These are phyloP conservation scores for Phytopythium helicoides DNA, from an alignment of 352 stramenopile species.

Conservation along the genomic window DNA sequence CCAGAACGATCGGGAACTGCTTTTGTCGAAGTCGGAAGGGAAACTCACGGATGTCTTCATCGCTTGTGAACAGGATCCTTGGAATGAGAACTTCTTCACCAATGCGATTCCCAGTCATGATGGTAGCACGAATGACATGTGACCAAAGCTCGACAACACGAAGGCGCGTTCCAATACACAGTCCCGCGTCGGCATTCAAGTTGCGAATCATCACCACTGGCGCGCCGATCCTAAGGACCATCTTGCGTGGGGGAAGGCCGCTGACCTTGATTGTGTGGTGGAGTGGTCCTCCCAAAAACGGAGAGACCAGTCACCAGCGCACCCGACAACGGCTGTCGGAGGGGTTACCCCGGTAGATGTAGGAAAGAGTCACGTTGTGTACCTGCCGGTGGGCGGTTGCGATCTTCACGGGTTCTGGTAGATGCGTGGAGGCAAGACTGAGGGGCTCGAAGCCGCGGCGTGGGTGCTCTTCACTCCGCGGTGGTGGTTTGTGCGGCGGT, in stretches of 20 bases:
- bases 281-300: too few species aligned
- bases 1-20: conserved; percentile 24
- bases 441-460: too few species aligned
- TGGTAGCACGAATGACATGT: conserved; percentile 22
- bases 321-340: too few species aligned
- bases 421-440: too few species aligned
- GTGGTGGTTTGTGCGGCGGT: too few species aligned
- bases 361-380: too few species aligned
- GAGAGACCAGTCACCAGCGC: too few species aligned
- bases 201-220: conserved; percentile 32
- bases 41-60: conserved; percentile 10
- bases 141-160: conserved; percentile 19
- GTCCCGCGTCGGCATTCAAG: conserved; percentile 16
- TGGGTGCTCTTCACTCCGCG: too few species aligned
- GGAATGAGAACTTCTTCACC: conserved; percentile 17
- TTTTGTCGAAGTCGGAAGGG: conserved; percentile 16
- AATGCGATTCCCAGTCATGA: conserved; percentile 18
- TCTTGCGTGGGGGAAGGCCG: conserved; percentile 23
- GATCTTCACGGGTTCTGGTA: too few species aligned
- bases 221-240: conserved; percentile 16
- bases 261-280: conserved; percentile 19
- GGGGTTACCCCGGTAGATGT: too few species aligned
- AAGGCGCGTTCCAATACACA: conserved; percentile 25
- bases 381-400: too few species aligned
- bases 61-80: conserved; percentile 15